These are phyloP conservation scores for Brassica juncea DNA, from an alignment of 345 rosid genomes.

Conservation along the genomic window DNA sequence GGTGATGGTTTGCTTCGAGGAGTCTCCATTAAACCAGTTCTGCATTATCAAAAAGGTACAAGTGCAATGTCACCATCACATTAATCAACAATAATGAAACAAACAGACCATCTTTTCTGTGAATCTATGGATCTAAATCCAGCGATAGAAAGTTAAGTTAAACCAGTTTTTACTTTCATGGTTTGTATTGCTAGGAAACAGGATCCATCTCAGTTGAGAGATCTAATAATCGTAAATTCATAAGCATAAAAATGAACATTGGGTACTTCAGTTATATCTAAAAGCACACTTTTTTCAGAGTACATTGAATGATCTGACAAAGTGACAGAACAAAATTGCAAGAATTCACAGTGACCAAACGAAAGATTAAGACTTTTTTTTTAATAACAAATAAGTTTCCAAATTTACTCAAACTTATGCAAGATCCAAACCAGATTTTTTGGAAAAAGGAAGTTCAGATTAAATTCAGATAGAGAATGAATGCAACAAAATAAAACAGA, in stretches of 20 bases:
- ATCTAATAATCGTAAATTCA: neutral
- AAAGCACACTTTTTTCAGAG: neutral
- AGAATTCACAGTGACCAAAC: constrained; percentile 14
- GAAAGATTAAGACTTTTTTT: constrained; percentile 3
- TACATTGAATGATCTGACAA: neutral
- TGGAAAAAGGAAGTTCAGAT: constrained; percentile 6
- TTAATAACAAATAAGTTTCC: neutral
- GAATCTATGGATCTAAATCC: neutral
- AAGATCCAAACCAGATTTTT: constrained; percentile 26
- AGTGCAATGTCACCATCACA: constrained; percentile 45
- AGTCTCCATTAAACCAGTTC: constrained; percentile 75
- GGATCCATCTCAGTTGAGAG: constrained; percentile 4
- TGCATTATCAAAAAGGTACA: constrained; percentile 40
- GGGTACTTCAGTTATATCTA: neutral
- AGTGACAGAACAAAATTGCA: constrained; percentile 5
- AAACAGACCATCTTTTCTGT: constrained; percentile 23
- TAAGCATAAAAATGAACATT: neutral
- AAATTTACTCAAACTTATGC: constrained; percentile 10
- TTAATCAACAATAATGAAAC: constrained; percentile 39
- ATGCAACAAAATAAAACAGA: constrained; percentile 18
- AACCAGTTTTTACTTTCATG: neutral
- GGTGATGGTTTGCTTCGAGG: constrained; percentile 76
- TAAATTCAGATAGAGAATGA: neutral
- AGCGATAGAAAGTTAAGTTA: neutral
- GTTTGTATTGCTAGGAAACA: neutral